A percentile compares a stretch with the other conserved stretches of the same genome.
phyloP scores from a whole-genome alignment of 495 filamentous ascomycete genomes.

The Penicillium bovifimosum region DNA sequence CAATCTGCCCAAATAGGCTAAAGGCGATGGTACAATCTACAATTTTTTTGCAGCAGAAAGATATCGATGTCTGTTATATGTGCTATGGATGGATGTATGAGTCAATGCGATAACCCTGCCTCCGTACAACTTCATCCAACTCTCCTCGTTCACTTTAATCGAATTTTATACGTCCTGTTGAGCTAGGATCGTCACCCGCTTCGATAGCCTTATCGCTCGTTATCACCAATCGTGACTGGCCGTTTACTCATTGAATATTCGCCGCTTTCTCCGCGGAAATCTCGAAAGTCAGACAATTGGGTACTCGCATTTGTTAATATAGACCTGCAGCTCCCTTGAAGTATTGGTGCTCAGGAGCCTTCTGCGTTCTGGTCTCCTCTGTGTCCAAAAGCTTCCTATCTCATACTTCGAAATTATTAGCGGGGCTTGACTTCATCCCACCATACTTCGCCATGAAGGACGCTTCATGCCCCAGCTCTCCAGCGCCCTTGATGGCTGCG shows the following conservation, averaged over 20 bases:
- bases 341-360: not conserved
- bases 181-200: not conserved
- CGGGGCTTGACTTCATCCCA: slow-evolving; percentile 17
- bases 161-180: not conserved
- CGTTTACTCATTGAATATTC: slow-evolving; percentile 25
- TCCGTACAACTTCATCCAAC: too few relatives aligned
- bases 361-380: not conserved
- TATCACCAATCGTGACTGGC: slow-evolving; percentile 23
- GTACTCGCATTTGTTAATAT: not conserved
- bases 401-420: slow-evolving; percentile 1
- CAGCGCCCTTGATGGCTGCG: slow-evolving; percentile 64
- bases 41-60: slow-evolving; percentile 9
- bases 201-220: slow-evolving; percentile 18
- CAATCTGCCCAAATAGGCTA: not conserved
- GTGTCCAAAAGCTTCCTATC: not conserved
- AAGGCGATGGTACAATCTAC: slow-evolving; percentile 12
- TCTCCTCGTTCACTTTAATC: not conserved
- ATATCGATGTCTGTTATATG: not conserved
- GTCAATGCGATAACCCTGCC: not conserved
- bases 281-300: slow-evolving; percentile 6
- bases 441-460: slow-evolving; percentile 31
- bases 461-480: slow-evolving; percentile 17
- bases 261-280: slow-evolving; percentile 31
- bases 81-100: not conserved
- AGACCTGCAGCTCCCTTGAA: not conserved